Evolutionary conservation across 2,329 filamentous ascomycete genomes (phyloP), one percentile per base, ranked within the genome.

Genomic region (Thelonectria discophora): DNA sequence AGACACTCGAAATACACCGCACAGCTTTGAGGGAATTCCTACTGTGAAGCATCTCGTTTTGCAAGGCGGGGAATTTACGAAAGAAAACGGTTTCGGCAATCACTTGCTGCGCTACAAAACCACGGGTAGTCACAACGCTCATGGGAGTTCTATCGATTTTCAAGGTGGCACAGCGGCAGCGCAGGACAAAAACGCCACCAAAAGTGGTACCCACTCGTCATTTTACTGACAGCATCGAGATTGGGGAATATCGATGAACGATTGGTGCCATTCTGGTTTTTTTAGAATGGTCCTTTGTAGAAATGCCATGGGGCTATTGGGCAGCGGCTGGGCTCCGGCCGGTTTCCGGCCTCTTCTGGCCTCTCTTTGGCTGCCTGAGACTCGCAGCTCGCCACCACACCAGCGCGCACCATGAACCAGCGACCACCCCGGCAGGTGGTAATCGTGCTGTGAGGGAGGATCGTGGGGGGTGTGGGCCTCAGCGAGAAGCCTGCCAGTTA

Each of bases 301-400:
- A 56, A 71, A 63, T 65, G 49, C 65, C 68, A 69, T 71, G 55
- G 47, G 17, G 47, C 34, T 47, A 56, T 49, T 56, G 34, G 53
- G 24, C 32, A 30, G 21, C 45, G 37, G 37, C 27, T 32, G 54
- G 34, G 46, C 17, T 30, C 27, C 27, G 27, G 27, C 27, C 7
- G 54, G 34, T 37, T 13, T 30, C 27, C 27, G 27, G 27, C 27
- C 7, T 30, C 27, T 34, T 47, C 18, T 32, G 54, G 47, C 8
- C 5, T 43, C 27, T 39, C 37, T 30, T 50, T 49, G 54, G 45
- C 46, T 50, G 54, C 18, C 32, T 18, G 32, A 24, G 21, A 40
- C 34, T 52, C 24, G 37, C 37, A 37, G 30, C 45, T 58, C 34
- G 50, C 46, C 52, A 49, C 51, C 40, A 43, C 27, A 30, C 27